Evolutionary conservation across 75 land plant genomes (phyloP).

Genomic region (Larix kaempferi): DNA sequence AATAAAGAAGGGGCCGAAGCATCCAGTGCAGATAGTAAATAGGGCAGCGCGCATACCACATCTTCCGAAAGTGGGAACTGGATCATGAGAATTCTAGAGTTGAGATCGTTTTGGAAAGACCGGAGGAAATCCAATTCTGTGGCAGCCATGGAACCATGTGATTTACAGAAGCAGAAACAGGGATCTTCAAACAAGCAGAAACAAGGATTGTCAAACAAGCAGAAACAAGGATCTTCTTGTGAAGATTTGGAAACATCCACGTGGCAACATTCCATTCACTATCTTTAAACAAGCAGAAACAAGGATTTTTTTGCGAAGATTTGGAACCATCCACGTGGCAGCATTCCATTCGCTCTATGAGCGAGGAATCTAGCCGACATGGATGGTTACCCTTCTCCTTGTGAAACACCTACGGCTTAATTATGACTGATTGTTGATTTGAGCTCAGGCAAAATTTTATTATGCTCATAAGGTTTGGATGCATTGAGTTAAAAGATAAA

Average conservation of each 20-base stretch:
- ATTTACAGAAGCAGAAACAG: neutral
- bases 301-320: neutral
- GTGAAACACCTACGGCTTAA: too few species aligned
- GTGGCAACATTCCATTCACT: too few species aligned
- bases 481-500: too few species aligned
- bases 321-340: constrained; percentile 13
- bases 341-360: too few species aligned
- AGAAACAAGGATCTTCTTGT: neutral
- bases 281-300: neutral
- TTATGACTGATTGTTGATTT: too few species aligned
- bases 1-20: too few species aligned
- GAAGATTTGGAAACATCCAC: constrained; percentile 11
- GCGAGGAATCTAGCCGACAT: too few species aligned
- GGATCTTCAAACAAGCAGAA: neutral
- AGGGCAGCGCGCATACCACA: neutral
- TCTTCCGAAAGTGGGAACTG: constrained; percentile 28
- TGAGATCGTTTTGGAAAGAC: constrained; percentile 47
- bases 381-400: too few species aligned
- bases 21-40: neutral
- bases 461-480: too few species aligned
- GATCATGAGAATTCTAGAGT: constrained; percentile 49
- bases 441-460: too few species aligned
- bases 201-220: neutral
- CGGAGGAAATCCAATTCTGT: neutral
- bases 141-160: neutral